Percentiles rank a stretch among this genome's conserved stretches.
Conservation (phyloP, 139 green algal species). For the Chlorella sp. region DNA sequence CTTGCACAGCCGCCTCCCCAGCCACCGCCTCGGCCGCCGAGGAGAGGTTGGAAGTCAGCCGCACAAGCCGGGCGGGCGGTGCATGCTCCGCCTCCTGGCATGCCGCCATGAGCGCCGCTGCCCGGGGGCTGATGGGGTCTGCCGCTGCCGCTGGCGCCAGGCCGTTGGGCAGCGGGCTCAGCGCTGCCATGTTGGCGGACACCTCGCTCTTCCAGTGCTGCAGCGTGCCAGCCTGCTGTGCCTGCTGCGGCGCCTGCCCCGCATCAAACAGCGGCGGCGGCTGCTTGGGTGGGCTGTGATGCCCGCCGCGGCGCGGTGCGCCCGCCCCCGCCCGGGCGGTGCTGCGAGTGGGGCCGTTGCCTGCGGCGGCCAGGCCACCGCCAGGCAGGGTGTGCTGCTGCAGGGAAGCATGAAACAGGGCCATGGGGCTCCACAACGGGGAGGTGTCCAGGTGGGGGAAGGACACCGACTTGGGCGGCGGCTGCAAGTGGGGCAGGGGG, state of each 20-base stretch:
- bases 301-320: neutral
- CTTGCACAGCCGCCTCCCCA: neutral
- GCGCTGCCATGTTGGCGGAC: neutral
- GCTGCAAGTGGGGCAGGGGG: no score
- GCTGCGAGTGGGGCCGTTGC: neutral
- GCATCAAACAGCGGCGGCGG: slow-evolving; percentile 11
- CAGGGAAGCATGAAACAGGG: neutral
- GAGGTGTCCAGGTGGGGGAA: neutral
- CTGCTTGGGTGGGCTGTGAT: neutral
- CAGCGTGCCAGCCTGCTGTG: neutral
- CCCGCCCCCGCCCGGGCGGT: neutral
- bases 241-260: neutral
- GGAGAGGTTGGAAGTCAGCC: neutral
- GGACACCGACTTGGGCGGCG: neutral
- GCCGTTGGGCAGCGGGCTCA: neutral
- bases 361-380: neutral
- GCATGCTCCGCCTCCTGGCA: slow-evolving; percentile 6
- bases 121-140: neutral
- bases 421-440: neutral
- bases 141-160: neutral
- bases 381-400: neutral
- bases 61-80: neutral
- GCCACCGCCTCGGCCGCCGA: neutral
- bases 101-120: slow-evolving; percentile 5
- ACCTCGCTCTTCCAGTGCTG: slow-evolving; percentile 5